phyloP scores from a whole-genome alignment of 495 filamentous ascomycete genomes.

The Aspergillus panamensis region DNA sequence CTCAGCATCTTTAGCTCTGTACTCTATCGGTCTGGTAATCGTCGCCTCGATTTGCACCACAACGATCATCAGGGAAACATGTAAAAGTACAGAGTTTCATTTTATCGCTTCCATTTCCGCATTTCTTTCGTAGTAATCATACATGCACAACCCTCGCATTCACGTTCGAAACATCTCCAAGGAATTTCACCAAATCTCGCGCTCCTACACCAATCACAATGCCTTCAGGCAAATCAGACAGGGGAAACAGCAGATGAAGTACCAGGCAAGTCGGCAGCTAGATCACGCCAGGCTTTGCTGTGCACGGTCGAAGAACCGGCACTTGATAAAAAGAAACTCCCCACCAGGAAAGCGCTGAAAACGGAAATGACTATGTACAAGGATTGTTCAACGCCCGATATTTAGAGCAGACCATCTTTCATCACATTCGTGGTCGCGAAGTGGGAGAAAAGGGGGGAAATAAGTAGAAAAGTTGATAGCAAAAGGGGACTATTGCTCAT shows the following conservation, averaged over 20 bases:
- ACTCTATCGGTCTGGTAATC: too few species aligned
- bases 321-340: constrained; percentile 2
- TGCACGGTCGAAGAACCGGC: constrained; percentile 4
- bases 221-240: background rate
- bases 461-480: background rate
- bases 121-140: constrained; percentile 46
- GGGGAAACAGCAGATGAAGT: background rate
- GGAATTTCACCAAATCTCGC: constrained; percentile 7
- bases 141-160: constrained; percentile 30
- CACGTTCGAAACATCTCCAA: constrained; percentile 6
- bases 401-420: constrained; percentile 1
- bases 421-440: background rate
- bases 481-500: background rate
- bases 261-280: background rate
- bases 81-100: constrained; percentile 17
- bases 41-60: too few species aligned
- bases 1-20: too few species aligned
- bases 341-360: constrained; percentile 6
- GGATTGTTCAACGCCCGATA: constrained; percentile 11
- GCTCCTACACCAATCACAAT: background rate
- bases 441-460: background rate
- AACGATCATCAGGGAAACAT: background rate
- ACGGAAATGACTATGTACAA: constrained; percentile 15
- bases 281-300: background rate
- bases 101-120: constrained; percentile 36